Conservation (phyloP, 2,329 filamentous ascomycete species). For the Fusarium sarcochroum region DNA sequence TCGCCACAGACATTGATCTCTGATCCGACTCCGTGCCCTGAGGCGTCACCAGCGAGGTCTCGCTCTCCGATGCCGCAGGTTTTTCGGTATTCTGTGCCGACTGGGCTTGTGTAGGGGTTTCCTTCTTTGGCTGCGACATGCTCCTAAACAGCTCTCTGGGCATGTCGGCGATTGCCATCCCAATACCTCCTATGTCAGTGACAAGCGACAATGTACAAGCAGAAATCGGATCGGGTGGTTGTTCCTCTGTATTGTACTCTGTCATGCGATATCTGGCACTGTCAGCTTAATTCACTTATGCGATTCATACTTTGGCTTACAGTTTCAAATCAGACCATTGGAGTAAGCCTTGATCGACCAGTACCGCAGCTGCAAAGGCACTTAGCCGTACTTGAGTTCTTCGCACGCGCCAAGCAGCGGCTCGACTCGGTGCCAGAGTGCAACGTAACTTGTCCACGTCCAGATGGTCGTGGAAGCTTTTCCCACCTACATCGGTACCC, state of each 20-base stretch:
- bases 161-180: slow-evolving; percentile 85
- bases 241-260: slow-evolving; percentile 84
- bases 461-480: slow-evolving; percentile 80
- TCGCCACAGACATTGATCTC: slow-evolving; percentile 14
- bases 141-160: slow-evolving; percentile 69
- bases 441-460: slow-evolving; percentile 78
- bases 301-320: slow-evolving; percentile 59
- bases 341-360: slow-evolving; percentile 75
- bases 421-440: slow-evolving; percentile 74
- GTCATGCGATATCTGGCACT: slow-evolving; percentile 62
- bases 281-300: slow-evolving; percentile 13
- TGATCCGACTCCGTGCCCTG: slow-evolving; percentile 19
- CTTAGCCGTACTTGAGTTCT: slow-evolving; percentile 77
- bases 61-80: slow-evolving; percentile 16
- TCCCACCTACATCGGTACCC: slow-evolving; percentile 73
- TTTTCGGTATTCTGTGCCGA: slow-evolving; percentile 9
- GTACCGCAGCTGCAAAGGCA: slow-evolving; percentile 77
- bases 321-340: slow-evolving; percentile 80
- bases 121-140: slow-evolving; percentile 44
- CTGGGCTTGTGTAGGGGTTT: slow-evolving; percentile 4
- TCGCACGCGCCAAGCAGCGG: slow-evolving; percentile 82
- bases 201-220: slow-evolving; percentile 83
- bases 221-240: slow-evolving; percentile 84
- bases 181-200: slow-evolving; percentile 85
- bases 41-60: slow-evolving; percentile 10